Conservation (phyloP, 2,329 filamentous ascomycete genomes). For the Verticillium albo-atrum region DNA sequence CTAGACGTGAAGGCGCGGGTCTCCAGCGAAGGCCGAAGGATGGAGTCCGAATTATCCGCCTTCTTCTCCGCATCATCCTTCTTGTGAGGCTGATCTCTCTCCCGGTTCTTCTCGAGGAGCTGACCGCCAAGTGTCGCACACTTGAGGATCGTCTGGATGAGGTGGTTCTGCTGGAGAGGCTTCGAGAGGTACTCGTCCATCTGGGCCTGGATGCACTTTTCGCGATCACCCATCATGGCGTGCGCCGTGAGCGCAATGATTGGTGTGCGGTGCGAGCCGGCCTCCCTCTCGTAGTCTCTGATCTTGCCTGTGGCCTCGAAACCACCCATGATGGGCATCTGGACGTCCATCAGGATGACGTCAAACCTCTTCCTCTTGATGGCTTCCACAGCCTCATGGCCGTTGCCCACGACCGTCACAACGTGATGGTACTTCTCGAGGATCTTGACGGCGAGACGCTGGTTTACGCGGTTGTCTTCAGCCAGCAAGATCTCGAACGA, state of each 20-base stretch:
- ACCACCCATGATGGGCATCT: constrained; percentile 99
- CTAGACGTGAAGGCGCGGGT: constrained; percentile 66
- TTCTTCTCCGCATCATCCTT: constrained; percentile 26
- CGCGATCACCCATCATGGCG: constrained; percentile 96
- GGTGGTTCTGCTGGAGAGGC: constrained; percentile 90
- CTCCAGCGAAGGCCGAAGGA: constrained; percentile 40
- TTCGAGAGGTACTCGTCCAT: constrained; percentile 99
- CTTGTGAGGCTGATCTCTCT: constrained; percentile 52
- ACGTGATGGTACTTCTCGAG: constrained; percentile 94
- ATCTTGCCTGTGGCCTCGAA: constrained; percentile 98
- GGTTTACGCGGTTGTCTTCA: constrained; percentile 97
- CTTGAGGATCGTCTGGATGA: constrained; percentile 96
- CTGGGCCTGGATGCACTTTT: constrained; percentile 96
- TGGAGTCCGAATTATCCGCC: constrained; percentile 8
- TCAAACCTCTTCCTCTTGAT: constrained; percentile 91
- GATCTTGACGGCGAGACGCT: constrained; percentile 93
- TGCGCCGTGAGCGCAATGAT: constrained; percentile 97
- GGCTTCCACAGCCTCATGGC: constrained; percentile 87
- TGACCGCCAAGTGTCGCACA: constrained; percentile 88
- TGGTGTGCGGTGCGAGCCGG: constrained; percentile 77
- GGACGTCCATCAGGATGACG: constrained; percentile 97
- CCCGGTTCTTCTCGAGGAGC: constrained; percentile 71
- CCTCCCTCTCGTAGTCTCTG: constrained; percentile 83
- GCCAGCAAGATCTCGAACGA: constrained; percentile 94
- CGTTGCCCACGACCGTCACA: constrained; percentile 91